Percentiles rank a stretch among this genome's conserved stretches.
These are phyloP conservation scores for Phellopilus nigrolimitatus DNA, from an alignment of 1,284 basidiomycete genomes.

Conservation along the genomic window DNA sequence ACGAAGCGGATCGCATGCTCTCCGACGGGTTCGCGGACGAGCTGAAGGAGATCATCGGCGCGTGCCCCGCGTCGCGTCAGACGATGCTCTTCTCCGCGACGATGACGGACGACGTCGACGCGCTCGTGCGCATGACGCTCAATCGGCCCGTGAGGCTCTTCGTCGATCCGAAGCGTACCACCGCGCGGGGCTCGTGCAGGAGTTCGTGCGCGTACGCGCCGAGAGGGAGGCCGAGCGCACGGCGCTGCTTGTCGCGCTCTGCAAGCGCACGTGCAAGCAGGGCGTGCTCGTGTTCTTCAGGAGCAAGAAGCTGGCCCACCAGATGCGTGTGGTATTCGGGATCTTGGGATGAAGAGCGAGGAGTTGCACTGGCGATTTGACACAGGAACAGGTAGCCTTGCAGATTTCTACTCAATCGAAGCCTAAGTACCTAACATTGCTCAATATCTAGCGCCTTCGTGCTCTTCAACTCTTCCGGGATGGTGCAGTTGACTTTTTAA, in stretches of 20 bases:
- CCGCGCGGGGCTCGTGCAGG: conserved; percentile 90
- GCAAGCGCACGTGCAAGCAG: conserved; percentile 81
- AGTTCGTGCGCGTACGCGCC: conserved; percentile 87
- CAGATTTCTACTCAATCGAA: no score
- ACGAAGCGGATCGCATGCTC: conserved; percentile 97
- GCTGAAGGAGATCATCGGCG: conserved; percentile 87
- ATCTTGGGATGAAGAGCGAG: conserved; percentile 80
- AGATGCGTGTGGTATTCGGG: conserved; percentile 91
- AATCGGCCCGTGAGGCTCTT: conserved; percentile 92
- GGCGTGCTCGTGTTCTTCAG: conserved; percentile 91
- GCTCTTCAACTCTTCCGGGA: conserved; percentile 87
- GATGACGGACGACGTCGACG: conserved; percentile 95
- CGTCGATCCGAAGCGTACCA: conserved; percentile 89
- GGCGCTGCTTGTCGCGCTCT: conserved; percentile 79
- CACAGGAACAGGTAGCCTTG: conserved; percentile 81
- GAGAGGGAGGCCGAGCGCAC: conserved; percentile 78
- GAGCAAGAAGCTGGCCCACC: conserved; percentile 95
- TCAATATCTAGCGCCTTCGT: conserved; percentile 62
- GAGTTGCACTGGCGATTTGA: conserved; percentile 94
- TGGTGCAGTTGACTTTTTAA: conserved; percentile 80
- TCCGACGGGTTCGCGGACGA: conserved; percentile 98
- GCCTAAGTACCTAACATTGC: background rate
- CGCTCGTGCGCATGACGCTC: conserved; percentile 87
- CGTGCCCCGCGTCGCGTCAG: conserved; percentile 85
- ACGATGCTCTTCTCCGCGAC: conserved; percentile 99